These are phyloP conservation scores for Lecanicillium sp. DNA, from an alignment of 2,329 filamentous ascomycete species.

Conservation along the genomic window DNA sequence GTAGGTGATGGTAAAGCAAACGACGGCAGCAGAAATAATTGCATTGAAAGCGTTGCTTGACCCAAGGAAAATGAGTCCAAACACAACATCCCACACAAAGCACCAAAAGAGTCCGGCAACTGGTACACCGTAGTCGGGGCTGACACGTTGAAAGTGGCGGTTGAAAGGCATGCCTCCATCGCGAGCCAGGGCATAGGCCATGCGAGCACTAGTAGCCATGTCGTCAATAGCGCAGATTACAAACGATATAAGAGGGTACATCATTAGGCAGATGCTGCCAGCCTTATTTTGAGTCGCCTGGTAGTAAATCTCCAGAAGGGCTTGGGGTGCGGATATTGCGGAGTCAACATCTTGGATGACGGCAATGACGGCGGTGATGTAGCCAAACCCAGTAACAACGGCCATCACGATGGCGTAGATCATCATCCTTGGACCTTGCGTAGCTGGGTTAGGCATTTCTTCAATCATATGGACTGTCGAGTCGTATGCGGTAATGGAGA, in stretches of 20 bases:
- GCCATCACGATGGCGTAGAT: conserved; percentile 50
- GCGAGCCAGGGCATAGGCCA: neutral
- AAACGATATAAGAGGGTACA: neutral
- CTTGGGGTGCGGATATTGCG: neutral
- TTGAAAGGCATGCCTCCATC: neutral
- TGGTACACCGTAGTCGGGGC: neutral
- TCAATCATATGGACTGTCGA: conserved; percentile 34
- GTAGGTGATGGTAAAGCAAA: neutral
- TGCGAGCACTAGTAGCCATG: neutral
- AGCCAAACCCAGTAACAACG: conserved; percentile 39
- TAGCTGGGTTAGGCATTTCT: conserved; percentile 41
- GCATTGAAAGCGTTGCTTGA: neutral
- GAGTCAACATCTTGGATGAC: neutral
- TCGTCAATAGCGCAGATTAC: neutral
- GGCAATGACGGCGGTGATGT: neutral
- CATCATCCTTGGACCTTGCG: conserved; percentile 53
- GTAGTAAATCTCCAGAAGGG: conserved; percentile 1
- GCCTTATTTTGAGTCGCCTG: neutral
- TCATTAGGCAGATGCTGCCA: neutral
- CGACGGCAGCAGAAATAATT: neutral
- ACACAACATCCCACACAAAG: neutral
- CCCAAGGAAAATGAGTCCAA: neutral
- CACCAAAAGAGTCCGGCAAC: neutral
- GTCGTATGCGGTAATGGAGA: conserved; percentile 24
- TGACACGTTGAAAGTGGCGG: neutral